Percentiles rank a stretch among this genome's conserved stretches.
phyloP scores from a whole-genome alignment of 306 rosid species.

The Cucumis melo region DNA sequence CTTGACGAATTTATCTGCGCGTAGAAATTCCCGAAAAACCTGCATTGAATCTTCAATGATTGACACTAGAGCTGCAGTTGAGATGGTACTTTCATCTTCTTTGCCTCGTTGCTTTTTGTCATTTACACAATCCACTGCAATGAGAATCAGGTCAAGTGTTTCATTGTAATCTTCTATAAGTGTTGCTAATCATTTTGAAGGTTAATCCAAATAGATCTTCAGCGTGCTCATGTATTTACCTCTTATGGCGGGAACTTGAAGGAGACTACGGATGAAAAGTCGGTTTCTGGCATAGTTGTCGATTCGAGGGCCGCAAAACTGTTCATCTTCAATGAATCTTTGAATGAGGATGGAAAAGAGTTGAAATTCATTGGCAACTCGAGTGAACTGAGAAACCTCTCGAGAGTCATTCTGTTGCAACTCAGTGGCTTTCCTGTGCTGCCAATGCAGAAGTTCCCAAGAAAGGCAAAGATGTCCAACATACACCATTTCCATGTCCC shows the following conservation, averaged over 20 bases:
- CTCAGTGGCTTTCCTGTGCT: conserved; percentile 42
- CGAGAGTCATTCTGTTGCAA: conserved; percentile 38
- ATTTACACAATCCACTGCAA: conserved; percentile 36
- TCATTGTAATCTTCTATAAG: not conserved
- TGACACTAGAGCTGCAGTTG: conserved; percentile 26
- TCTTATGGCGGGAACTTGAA: conserved; percentile 65
- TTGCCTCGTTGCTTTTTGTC: conserved; percentile 24
- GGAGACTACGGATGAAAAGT: conserved; percentile 38
- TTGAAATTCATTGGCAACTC: conserved; percentile 72
- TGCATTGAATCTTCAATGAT: conserved; percentile 55
- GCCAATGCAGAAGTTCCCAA: conserved; percentile 89
- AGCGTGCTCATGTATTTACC: conserved; percentile 13
- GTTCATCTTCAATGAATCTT: conserved; percentile 65
- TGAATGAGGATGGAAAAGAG: conserved; percentile 64
- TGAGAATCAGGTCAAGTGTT: not conserved
- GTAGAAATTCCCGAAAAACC: conserved; percentile 50
- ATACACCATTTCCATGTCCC: conserved; percentile 68
- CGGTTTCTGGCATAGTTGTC: conserved; percentile 59
- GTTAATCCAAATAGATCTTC: not conserved
- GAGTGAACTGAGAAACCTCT: conserved; percentile 28
- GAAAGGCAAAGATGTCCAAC: conserved; percentile 88
- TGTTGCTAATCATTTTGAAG: not conserved
- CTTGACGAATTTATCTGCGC: conserved; percentile 41
- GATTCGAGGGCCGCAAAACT: conserved; percentile 53
- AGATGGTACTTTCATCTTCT: conserved; percentile 23